Evolutionary conservation across 768 basidiomycete species (phyloP).

Genomic region (Tephrocybe rancida): DNA sequence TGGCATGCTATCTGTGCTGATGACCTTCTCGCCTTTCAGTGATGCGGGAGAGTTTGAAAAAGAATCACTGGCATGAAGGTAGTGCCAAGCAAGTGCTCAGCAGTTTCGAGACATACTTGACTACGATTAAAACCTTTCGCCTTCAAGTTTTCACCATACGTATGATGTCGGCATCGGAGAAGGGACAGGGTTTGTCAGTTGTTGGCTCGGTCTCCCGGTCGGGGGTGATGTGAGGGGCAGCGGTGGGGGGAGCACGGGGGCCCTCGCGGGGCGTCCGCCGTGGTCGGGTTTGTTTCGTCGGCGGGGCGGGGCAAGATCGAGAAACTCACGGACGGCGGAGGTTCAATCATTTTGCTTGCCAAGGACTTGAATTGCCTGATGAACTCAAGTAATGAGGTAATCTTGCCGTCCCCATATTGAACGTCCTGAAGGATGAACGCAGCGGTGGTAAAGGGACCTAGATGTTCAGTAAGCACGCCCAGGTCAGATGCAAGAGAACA

Average conservation of each 20-base stretch:
- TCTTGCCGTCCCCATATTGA: not conserved
- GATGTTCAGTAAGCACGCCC: slow-evolving; percentile 2
- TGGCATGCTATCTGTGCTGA: no score
- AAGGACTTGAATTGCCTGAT: slow-evolving; percentile 4
- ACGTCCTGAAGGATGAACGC: slow-evolving; percentile 7
- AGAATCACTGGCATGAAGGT: not conserved
- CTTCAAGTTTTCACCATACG: not conserved
- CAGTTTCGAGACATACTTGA: slow-evolving; percentile 1
- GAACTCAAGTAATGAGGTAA: not conserved
- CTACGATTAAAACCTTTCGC: not conserved
- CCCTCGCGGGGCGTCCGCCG: not conserved
- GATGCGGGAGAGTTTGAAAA: not conserved
- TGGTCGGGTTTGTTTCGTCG: no score
- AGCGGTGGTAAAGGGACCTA: slow-evolving; percentile 1
- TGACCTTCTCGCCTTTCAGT: no score
- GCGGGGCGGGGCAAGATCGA: not conserved
- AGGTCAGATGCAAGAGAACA: no score
- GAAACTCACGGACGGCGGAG: not conserved
- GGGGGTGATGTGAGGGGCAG: not conserved
- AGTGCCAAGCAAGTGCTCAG: not conserved
- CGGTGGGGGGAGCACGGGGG: not conserved
- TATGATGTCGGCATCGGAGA: slow-evolving; percentile 4
- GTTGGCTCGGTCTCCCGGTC: slow-evolving; percentile 1
- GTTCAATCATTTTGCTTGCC: not conserved
- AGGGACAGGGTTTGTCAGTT: not conserved